Evolutionary conservation across 345 rosid species (phyloP).

Genomic region (Hypericum androsaemum): DNA sequence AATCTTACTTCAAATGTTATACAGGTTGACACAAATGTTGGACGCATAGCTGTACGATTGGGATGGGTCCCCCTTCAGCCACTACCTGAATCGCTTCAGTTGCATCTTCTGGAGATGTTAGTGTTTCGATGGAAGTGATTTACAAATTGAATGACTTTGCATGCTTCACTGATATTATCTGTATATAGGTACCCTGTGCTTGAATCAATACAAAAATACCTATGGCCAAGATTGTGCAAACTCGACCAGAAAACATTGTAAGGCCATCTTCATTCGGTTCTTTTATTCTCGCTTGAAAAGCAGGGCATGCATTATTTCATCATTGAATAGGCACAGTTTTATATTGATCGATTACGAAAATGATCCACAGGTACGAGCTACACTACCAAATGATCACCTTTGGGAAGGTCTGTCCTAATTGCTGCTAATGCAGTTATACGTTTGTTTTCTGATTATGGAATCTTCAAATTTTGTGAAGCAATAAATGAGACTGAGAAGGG

Average conservation of each 20-base stretch:
- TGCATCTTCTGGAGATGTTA: slow-evolving; percentile 26
- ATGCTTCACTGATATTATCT: background rate
- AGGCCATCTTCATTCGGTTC: slow-evolving; percentile 9
- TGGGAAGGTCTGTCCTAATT: slow-evolving; percentile 47
- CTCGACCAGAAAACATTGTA: slow-evolving; percentile 26
- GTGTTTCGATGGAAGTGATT: slow-evolving; percentile 7
- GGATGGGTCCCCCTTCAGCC: slow-evolving; percentile 32
- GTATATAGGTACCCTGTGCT: slow-evolving; percentile 20
- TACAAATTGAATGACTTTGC: slow-evolving; percentile 2
- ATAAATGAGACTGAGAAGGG: background rate
- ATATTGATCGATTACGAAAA: slow-evolving; percentile 6
- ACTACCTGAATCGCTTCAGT: slow-evolving; percentile 22
- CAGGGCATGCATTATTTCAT: slow-evolving; percentile 5
- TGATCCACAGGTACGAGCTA: slow-evolving; percentile 42
- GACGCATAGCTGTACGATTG: slow-evolving; percentile 24
- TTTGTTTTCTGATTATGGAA: background rate
- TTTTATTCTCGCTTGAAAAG: too few species aligned
- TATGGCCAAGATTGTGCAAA: slow-evolving; percentile 26
- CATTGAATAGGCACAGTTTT: slow-evolving; percentile 1
- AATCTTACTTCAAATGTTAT: slow-evolving; percentile 14
- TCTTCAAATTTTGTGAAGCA: background rate
- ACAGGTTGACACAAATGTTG: slow-evolving; percentile 32
- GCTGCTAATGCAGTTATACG: background rate
- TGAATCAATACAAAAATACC: slow-evolving; percentile 22
- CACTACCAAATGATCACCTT: slow-evolving; percentile 75